Evolutionary conservation across 2,329 filamentous ascomycete species (phyloP), one percentile per base, ranked within the genome.

Genomic region (Akanthomyces muscarius): DNA sequence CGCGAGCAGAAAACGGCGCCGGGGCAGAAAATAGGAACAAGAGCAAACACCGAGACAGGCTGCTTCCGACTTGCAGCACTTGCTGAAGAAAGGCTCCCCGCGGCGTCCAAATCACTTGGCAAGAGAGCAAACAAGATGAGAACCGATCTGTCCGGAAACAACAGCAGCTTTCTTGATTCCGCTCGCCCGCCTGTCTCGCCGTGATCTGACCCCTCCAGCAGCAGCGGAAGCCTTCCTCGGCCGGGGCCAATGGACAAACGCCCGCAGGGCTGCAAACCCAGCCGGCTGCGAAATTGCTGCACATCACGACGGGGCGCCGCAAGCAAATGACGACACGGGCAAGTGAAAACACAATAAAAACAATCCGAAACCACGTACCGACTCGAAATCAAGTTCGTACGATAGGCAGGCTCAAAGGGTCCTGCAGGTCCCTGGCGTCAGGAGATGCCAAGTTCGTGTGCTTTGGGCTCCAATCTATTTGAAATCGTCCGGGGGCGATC

Each of bases 1-100:
- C 61, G n/a, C 48, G 23, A 54, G 61, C 61, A 63, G 54, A 63
- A 59, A 63, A 63, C 48, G 54, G 61, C 61, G 61, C 54, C 54
- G 48, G 36, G 42, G n/a, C 36, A 45, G 11, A 38, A 16, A 41
- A 16, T 14, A 16, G 5, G 38, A 41, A 41, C 14, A 41, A 41
- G 23, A 51, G 52, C 51, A 62, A 62, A 62, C 60, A 55, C 23
- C 28, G 28, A 30, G 28, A 11, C 23, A 10, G 33, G 33, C 33
- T 10, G 33, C 33, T 36, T 36, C 10, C 33, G 16, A 45, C 38
- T 41, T 41, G 38, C 18, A 47, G 44, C 44, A 48, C 28, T 57
- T 57, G 53, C 53, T 44, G 36, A 42, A 55, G 23, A 55, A 28
- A 38, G 16, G 4, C 33, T 36, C 23, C 52, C 14, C 21, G 52